Percentiles rank a stretch among this genome's conserved stretches.
Evolutionary conservation across 176 grass and related monocot species (phyloP).

Genomic region (Secale cereale): DNA sequence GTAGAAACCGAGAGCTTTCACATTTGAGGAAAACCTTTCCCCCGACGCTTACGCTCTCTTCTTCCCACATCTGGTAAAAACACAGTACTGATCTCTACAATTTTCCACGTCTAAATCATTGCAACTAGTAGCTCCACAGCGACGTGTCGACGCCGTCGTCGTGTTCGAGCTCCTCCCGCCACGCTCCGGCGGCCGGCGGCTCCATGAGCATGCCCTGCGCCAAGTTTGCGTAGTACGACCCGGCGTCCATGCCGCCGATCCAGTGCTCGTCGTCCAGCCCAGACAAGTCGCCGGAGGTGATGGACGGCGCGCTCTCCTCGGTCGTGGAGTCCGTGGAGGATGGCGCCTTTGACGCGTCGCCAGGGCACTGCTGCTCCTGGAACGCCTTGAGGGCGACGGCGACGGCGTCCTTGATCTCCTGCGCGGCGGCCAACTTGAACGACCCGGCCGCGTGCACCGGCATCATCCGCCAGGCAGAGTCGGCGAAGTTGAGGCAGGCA

Average conservation of each 20-base stretch:
- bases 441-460: not conserved
- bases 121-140: slow-evolving; percentile 45
- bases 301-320: not conserved
- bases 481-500: slow-evolving; percentile 72
- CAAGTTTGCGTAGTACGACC: slow-evolving; percentile 55
- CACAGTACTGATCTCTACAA: too few relatives aligned
- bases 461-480: slow-evolving; percentile 47
- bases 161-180: not conserved
- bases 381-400: slow-evolving; percentile 30
- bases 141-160: not conserved
- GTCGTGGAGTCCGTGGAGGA: too few relatives aligned
- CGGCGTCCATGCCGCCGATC: slow-evolving; percentile 35
- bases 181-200: slow-evolving; percentile 6
- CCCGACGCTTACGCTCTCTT: not conserved
- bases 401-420: slow-evolving; percentile 38
- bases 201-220: slow-evolving; percentile 55
- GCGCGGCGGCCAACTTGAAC: not conserved
- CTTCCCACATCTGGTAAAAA: not conserved
- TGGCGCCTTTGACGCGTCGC: not conserved
- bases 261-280: not conserved
- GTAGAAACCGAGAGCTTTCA: not conserved
- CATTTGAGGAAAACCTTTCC: not conserved
- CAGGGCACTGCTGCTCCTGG: not conserved
- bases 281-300: not conserved
- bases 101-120: too few relatives aligned